Percentiles rank a stretch among this genome's conserved stretches.
Evolutionary conservation across 305 asterid genomes (phyloP).

Genomic region (Galium porrigens): DNA sequence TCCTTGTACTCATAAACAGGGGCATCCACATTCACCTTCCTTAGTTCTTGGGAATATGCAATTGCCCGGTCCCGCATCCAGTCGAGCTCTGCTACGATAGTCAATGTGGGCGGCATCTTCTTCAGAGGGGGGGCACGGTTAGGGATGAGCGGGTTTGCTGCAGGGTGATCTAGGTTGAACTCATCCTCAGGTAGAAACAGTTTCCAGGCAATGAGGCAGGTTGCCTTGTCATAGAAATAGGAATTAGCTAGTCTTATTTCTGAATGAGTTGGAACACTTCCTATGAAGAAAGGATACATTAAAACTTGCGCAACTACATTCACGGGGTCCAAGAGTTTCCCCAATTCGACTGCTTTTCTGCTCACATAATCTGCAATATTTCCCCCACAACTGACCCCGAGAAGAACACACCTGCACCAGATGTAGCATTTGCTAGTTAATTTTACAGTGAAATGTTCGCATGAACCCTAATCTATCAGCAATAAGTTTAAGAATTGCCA

Average conservation of each 20-base stretch:
- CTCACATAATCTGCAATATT: constrained; percentile 68
- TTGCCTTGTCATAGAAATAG: constrained; percentile 79
- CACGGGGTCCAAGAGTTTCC: constrained; percentile 70
- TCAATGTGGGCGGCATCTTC: constrained; percentile 82
- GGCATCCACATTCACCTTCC: constrained; percentile 69
- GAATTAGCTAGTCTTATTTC: constrained; percentile 75
- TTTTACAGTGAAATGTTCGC: neutral
- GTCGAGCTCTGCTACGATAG: constrained; percentile 74
- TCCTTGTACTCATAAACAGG: constrained; percentile 78
- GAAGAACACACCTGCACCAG: constrained; percentile 69
- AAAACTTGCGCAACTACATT: constrained; percentile 85
- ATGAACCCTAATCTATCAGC: neutral
- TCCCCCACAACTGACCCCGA: constrained; percentile 93
- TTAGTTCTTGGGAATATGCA: constrained; percentile 73
- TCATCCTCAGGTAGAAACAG: constrained; percentile 58
- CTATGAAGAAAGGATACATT: constrained; percentile 84
- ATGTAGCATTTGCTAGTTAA: neutral
- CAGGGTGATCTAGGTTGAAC: constrained; percentile 62
- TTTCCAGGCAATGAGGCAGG: constrained; percentile 72
- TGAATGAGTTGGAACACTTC: constrained; percentile 72
- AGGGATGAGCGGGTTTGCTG: constrained; percentile 57
- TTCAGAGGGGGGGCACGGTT: constrained; percentile 54
- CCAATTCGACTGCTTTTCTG: constrained; percentile 61
- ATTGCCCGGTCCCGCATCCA: constrained; percentile 92
- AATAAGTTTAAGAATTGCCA: neutral